Conservation (phyloP, 768 basidiomycete genomes). For the Kwoniella sp. region DNA sequence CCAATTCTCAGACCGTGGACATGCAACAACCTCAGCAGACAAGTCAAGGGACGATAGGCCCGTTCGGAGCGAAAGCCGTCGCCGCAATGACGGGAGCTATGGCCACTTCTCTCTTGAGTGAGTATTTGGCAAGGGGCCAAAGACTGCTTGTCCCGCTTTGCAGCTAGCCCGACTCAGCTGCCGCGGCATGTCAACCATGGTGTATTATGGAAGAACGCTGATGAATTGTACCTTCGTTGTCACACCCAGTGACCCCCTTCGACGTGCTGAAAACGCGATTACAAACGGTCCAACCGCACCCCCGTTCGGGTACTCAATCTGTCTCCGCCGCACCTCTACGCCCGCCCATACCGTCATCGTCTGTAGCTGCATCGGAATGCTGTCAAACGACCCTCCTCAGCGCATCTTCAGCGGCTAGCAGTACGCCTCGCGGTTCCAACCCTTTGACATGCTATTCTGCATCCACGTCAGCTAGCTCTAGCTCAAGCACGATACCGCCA, state of each 20-base stretch:
- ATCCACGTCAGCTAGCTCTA: too few relatives aligned
- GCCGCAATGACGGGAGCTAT: constrained; percentile 55
- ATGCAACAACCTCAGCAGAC: neutral
- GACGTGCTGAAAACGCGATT: constrained; percentile 96
- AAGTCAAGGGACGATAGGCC: constrained; percentile 27
- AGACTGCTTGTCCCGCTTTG: neutral
- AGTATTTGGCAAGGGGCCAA: constrained; percentile 26
- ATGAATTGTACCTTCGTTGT: constrained; percentile 5
- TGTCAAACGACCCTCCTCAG: constrained; percentile 52
- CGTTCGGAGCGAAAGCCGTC: constrained; percentile 50
- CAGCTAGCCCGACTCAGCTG: neutral
- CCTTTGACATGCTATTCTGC: constrained; percentile 34
- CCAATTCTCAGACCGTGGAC: neutral
- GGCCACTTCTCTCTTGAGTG: constrained; percentile 49
- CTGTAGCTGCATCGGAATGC: constrained; percentile 30
- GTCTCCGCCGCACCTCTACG: neutral
- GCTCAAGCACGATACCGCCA: constrained; percentile 10
- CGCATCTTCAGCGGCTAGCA: constrained; percentile 4
- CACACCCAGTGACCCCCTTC: constrained; percentile 87
- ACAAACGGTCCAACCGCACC: constrained; percentile 67
- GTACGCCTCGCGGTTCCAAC: constrained; percentile 14
- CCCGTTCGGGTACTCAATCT: constrained; percentile 13
- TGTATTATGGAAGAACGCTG: too few relatives aligned
- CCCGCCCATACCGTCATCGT: neutral
- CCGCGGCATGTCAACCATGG: neutral